Base-by-base conservation (phyloP, 352 stramenopile species). In the Globisporangium parvum region DNA sequence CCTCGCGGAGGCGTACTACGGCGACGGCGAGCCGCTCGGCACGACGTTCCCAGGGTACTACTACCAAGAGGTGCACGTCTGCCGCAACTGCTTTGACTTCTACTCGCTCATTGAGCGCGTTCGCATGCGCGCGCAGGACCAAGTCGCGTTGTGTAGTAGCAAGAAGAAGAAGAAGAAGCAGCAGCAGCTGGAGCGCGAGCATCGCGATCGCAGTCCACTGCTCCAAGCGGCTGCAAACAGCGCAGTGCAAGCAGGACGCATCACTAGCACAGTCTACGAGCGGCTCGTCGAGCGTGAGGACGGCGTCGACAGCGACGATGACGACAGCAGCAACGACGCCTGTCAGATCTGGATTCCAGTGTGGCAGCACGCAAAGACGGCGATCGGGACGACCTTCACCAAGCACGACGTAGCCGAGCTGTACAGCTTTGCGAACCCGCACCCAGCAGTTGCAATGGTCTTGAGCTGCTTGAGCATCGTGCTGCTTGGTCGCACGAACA, bases 1-100 rank as follows among this genome's bases (percentile, higher is more conserved):
- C 48, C 61, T 93, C 9, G 77, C 77, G 0, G 76, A 91, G 42
- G 71, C 71, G 15, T 90, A 87, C 51, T 89, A 88, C 45, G 84
- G 78, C 47, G 79, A 91, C 35, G 77, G 80, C 21, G 81, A 93
- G 44, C 76, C 80, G 0, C 71, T 93, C 0, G 84, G 81, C 6
- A 56, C 80, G 50, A 85, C 73, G 0, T 93, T 92, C 55, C 84
- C 84, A 8, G 82, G 84, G 0, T 91, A 92, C 47, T 93, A 90
- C 53, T 93, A 93, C 54, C 80, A 90, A 58, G 68, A 92, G 18
- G 75, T 89, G 12, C 77, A 85, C 23, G 80, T 94, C 2, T 94
- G 84, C 41, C 55, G 42, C 18, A 85, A 91, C 53, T 94, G 84
- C 66, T 94, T 88, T 54, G 70, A 71, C 39, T 74, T 94, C 45